Base-by-base conservation (phyloP, 306 rosid species). In the Potentilla sterilis region DNA sequence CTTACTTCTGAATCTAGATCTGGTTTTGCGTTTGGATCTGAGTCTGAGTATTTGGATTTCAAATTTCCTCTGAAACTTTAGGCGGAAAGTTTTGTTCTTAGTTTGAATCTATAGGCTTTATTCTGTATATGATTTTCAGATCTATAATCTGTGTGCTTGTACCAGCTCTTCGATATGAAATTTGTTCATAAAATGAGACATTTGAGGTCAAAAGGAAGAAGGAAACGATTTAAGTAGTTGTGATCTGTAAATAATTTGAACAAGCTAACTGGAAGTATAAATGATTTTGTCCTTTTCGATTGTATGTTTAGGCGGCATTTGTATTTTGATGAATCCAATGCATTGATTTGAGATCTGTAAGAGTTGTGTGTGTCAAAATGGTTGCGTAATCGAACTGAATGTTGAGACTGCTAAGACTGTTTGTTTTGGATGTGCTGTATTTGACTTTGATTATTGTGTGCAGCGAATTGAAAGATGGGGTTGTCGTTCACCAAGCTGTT, bases 401-500 rank as follows among this genome's bases (percentile, higher is more conserved):
- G 48, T 13, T 21, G 41, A 15, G 13, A 47, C 28, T 28, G 28
- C 28, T 28, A 2, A 37, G 57, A 5, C 8, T 59, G 35, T 49
- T 47, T 1, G 32, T 42, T 37, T 21, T 73, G 19, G 40, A 46
- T 75, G 41, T 43, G 14, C 51, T 72, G 62, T 70, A 8, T 59
- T 49, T 81, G 79, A 51, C 54, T 70, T 19, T 46, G 55, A 62
- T 18, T 82, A 49, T 9, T 74, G 78, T 35, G 38, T 79, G 24
- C 87, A 87, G 88, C 68, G 79, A 44, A 18, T 64, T 72, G 72
- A 69, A 83, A 81, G 78, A 89, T 89, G 90, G 94, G 94, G 82
- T 69, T 89, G 78, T 82, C 89, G 63, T 89, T 89, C 84, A 76
- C 86, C 82, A 89, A 89, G 80, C 85, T 89, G 51, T 87, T 89